These are phyloP conservation scores for Ramaria sp. DNA, from an alignment of 768 basidiomycete genomes.

Conservation along the genomic window DNA sequence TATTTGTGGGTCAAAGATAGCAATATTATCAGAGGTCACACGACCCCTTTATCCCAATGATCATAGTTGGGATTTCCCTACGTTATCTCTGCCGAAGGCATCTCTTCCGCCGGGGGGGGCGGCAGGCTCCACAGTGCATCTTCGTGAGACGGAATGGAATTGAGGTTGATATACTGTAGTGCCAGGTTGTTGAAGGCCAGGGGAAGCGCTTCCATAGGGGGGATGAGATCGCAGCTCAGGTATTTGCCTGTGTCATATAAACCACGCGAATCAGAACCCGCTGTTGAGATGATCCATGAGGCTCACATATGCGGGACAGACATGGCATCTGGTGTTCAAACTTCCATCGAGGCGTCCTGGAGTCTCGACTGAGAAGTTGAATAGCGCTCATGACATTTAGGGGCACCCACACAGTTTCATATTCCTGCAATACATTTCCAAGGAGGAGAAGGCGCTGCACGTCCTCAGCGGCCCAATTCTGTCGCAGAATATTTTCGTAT, in stretches of 20 bases:
- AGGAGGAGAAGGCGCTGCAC: slow-evolving; percentile 45
- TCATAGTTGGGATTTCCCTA: not conserved
- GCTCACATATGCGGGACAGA: slow-evolving; percentile 43
- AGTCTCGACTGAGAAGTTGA: not conserved
- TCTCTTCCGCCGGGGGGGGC: not conserved
- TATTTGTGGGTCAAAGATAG: not conserved
- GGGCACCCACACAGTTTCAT: slow-evolving; percentile 50
- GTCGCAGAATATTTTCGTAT: slow-evolving; percentile 53
- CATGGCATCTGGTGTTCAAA: slow-evolving; percentile 42
- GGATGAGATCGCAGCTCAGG: slow-evolving; percentile 38
- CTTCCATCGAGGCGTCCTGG: slow-evolving; percentile 42
- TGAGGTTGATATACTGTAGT: slow-evolving; percentile 36
- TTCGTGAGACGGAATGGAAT: slow-evolving; percentile 15
- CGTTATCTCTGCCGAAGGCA: not conserved
- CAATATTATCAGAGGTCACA: not conserved
- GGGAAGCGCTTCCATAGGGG: slow-evolving; percentile 36
- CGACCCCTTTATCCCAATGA: no score
- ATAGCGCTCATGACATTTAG: slow-evolving; percentile 2
- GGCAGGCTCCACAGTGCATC: slow-evolving; percentile 20
- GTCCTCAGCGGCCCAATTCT: slow-evolving; percentile 43
- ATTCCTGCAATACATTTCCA: slow-evolving; percentile 57
- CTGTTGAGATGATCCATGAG: slow-evolving; percentile 11
- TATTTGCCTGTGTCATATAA: slow-evolving; percentile 32
- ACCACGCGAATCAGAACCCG: slow-evolving; percentile 2
- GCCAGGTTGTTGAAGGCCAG: slow-evolving; percentile 62